phyloP scores from a whole-genome alignment of 2,329 filamentous ascomycete genomes.

The Thelonectria rubi region DNA sequence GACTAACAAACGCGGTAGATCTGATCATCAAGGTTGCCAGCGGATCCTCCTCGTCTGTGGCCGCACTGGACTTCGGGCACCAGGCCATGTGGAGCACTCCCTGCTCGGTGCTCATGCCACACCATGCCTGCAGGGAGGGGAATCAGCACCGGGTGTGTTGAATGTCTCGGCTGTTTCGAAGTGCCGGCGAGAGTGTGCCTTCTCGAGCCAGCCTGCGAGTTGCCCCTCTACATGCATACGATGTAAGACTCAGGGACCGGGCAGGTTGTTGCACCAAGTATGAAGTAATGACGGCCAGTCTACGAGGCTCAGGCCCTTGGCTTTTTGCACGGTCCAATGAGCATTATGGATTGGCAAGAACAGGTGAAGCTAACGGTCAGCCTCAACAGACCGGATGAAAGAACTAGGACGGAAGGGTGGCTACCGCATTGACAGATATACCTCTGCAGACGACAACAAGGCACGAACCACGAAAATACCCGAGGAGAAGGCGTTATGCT shows the following conservation, averaged over 20 bases:
- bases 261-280: no score
- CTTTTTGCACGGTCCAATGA: no score
- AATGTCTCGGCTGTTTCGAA: background rate
- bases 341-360: no score
- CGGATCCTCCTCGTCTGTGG: slow-evolving; percentile 24
- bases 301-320: no score
- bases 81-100: slow-evolving; percentile 20
- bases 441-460: background rate
- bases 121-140: background rate
- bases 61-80: slow-evolving; percentile 7
- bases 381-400: no score
- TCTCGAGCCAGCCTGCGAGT: background rate
- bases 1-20: slow-evolving; percentile 20
- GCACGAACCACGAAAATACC: background rate
- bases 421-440: no score
- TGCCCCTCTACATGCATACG: slow-evolving; percentile 18
- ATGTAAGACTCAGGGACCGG: background rate
- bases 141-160: background rate
- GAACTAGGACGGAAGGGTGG: no score
- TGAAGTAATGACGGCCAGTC: background rate
- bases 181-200: background rate
- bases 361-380: no score
- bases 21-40: slow-evolving; percentile 31
- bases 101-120: slow-evolving; percentile 10
- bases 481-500: background rate